Base-by-base conservation (phyloP, 768 basidiomycete species). In the Suillus paluster region DNA sequence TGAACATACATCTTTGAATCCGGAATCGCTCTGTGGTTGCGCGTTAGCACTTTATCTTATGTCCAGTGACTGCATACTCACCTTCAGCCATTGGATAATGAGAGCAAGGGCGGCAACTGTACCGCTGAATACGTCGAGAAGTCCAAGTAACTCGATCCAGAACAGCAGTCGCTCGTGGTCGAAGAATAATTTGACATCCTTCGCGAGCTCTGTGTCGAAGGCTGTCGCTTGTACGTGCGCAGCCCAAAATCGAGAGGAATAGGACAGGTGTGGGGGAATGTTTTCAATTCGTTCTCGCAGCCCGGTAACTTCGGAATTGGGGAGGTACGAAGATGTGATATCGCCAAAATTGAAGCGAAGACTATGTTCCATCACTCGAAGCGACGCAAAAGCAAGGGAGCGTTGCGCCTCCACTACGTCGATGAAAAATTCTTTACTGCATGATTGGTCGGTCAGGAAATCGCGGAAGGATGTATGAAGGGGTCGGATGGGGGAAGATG, bases 291-390 rank as follows among this genome's bases (percentile, higher is more conserved):
- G 30, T 30, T 30, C 30, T 30, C 30, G 30, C 30, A 30, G 30
- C 30, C 30, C 30, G 10, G n/a, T 19, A 19, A 75, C 58, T 19
- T 77, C 68, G 15, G 52, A 42, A 61, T 79, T 76, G 10, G 41
- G 63, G 11, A 67, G 33, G 56, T 72, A 70, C 4, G 77, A 78
- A 11, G 66, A 71, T 42, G 67, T 62, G 11, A 78, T 57, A 5
- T 72, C 41, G 61, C 71, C 75, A 23, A 80, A 76, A 59, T 79
- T 77, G 67, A 79, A 79, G 49, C 63, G 61, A 12, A 79, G 68
- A 14, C 64, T 53, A 25, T 54, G 38, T 10, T 71, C 63, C 78
- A 79, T 74, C 14, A 71, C 55, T 4, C 50, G 49, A 10, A 80
- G 57, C 11, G 64, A 73, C 14, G 64, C 63, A 6, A 55, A 41